Base-by-base conservation (phyloP, 257 asterid species). In the Datura wrightii region DNA sequence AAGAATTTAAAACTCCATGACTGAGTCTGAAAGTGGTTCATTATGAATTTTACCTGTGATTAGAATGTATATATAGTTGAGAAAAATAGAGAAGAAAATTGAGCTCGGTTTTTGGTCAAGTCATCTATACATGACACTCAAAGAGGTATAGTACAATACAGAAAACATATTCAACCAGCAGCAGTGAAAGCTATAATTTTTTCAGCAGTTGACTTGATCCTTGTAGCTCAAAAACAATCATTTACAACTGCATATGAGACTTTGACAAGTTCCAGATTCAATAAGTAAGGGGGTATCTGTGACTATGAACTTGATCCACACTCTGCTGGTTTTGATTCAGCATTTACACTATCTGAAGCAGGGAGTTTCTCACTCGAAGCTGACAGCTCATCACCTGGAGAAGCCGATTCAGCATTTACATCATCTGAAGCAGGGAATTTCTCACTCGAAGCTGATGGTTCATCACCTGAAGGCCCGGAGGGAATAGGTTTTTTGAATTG, bases 401-500 rank as follows among this genome's bases (percentile, higher is more conserved):
- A 83, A 80, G 88, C 72, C 42, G 72, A 6, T 31, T 78, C 82
- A 52, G 82, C 34, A 52, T 31, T 78, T 78, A 52, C 65, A 52
- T 34, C 65, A 5, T 86, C 80, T 56, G 95, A 85, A 78, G 63
- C 48, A 52, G 82, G 65, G 34, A 78, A 48, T n/a, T 87, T 85
- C 48, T 87, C 90, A 15, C 82, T 82, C 10, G 87, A 81, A 79
- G 89, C 72, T 62, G 80, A 72, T 34, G 9, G 69, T 44, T 53
- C 63, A 6, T 67, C 79, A 67, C 37, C 80, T 31, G 34, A 31
- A 62, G 88, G 42, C 9, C 83, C 88, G 0, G 89, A 79, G 8
- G 79, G 79, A 39, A 72, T 53, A 60, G 82, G 58, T 85, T 94
- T 95, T 91, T 90, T 92, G 58, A 94, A 90, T 54, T 95, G 97